Percentiles rank a stretch among this genome's conserved stretches.
Conservation (phyloP, 768 basidiomycete genomes). For the Amanita fuliginea region DNA sequence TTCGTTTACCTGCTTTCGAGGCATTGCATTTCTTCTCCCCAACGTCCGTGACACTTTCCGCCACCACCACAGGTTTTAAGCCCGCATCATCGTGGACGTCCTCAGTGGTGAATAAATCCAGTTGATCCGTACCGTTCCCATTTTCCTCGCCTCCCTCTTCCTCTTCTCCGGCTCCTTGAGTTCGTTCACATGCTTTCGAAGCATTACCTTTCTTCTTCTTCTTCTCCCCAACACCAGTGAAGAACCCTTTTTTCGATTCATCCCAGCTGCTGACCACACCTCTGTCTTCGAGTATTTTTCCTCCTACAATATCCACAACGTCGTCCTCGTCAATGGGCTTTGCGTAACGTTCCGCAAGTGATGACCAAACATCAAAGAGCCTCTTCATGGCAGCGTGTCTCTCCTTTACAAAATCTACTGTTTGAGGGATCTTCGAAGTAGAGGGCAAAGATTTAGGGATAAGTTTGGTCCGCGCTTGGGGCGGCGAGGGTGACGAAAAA, state of each 20-base stretch:
- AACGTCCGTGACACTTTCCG: too few species aligned
- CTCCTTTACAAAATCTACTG: conserved; percentile 37
- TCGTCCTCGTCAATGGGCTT: conserved; percentile 69
- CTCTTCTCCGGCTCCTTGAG: conserved; percentile 30
- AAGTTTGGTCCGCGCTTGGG: conserved; percentile 8
- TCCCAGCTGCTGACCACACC: conserved; percentile 42
- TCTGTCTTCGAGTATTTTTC: conserved; percentile 54
- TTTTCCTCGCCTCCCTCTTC: conserved; percentile 43
- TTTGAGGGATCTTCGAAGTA: conserved; percentile 14
- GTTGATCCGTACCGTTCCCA: conserved; percentile 30
- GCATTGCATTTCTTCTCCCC: too few species aligned
- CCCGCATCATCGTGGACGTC: conserved; percentile 17
- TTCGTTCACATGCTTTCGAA: conserved; percentile 31
- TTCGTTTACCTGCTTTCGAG: conserved; percentile 31
- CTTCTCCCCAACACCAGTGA: conserved; percentile 24
- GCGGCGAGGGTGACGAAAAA: conserved; percentile 5
- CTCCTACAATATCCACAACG: conserved; percentile 57
- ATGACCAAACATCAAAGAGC: conserved; percentile 52
- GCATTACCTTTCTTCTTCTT: conserved; percentile 13
- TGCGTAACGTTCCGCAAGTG: conserved; percentile 58
- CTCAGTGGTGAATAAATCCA: conserved; percentile 37
- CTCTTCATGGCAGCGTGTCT: conserved; percentile 46
- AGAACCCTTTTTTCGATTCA: conserved; percentile 37
- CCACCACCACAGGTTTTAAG: neutral
- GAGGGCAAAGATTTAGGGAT: conserved; percentile 23